Evolutionary conservation across 2,329 filamentous ascomycete genomes (phyloP).

Genomic region (Allantophomopsis lycopodina): DNA sequence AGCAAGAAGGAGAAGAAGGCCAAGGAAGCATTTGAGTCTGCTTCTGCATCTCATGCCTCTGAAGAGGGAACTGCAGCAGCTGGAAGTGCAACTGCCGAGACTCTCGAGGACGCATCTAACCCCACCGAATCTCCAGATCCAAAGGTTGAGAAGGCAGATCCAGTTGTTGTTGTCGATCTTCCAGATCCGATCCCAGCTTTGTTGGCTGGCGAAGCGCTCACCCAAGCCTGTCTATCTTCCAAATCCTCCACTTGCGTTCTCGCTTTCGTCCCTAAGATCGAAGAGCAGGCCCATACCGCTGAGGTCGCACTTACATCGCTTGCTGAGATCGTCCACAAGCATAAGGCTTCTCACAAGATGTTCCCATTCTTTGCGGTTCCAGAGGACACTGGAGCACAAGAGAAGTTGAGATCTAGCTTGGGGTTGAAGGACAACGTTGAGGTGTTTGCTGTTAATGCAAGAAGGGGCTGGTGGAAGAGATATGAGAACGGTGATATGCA

Average conservation of each 20-base stretch:
- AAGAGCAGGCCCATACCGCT: constrained; percentile 19
- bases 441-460: constrained; percentile 72
- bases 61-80: constrained; percentile 29
- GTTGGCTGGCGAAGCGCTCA: constrained; percentile 46
- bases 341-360: constrained; percentile 51
- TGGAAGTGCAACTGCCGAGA: constrained; percentile 33
- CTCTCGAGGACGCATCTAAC: constrained; percentile 28
- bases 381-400: constrained; percentile 40
- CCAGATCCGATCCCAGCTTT: constrained; percentile 55
- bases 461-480: constrained; percentile 73
- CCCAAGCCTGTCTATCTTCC: constrained; percentile 56
- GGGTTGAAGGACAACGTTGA: constrained; percentile 48
- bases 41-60: constrained; percentile 35
- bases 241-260: constrained; percentile 78
- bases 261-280: constrained; percentile 42
- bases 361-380: constrained; percentile 79
- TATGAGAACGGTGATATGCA: constrained; percentile 42
- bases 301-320: constrained; percentile 48
- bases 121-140: constrained; percentile 33
- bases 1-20: constrained; percentile 25
- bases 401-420: constrained; percentile 44
- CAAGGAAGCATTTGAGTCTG: constrained; percentile 32
- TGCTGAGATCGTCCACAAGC: constrained; percentile 63
- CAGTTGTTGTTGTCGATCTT: constrained; percentile 31
- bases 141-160: constrained; percentile 23